Base-by-base conservation (phyloP, 2,329 filamentous ascomycete species). In the Penicillium griseofulvum region DNA sequence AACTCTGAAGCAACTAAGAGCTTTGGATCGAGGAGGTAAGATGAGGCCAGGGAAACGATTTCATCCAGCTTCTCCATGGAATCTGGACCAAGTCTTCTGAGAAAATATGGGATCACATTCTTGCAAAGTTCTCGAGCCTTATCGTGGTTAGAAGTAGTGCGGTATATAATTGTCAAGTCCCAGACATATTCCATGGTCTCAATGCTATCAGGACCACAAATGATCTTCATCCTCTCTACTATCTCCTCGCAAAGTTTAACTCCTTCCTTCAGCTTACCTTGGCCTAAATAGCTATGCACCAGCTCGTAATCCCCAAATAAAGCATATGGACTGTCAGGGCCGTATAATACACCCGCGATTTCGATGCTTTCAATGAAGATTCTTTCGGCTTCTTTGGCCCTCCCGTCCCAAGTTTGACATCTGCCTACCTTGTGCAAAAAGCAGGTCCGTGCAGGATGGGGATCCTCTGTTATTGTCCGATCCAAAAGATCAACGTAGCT, bases 401-500 rank as follows among this genome's bases (percentile, higher is more conserved):
- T 58, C n/a, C 57, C 59, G 51, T 65, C 61, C 17, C 14, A 31
- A 5, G 2, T 3, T 6, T 63, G 38, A n/a, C 48, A 65, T 6
- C 6, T 24, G 22, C 34, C 62, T 38, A 63, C 28, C 1, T 43
- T 55, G 11, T 5, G 1, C 33, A 56, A 22, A 37, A 53, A 4
- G 4, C 24, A 0, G 7, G 16, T 6, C 54, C 50, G 38, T n/a
- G 39, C 26, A 29, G 33, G 8, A 14, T 19, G 7, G 0, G 31
- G 5, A 43, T 58, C 47, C 1, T 60, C 55, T 10, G 34, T 43
- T 17, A 52, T n/a, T 67, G 61, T 19, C 67, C 63, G n/a, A 28
- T 59, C 59, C 10, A 65, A 38, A 19, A 71, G 54, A 1, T 52
- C 1, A 3, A 65, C 24, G 26, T 69, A 71, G 1, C 22, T 28